Base-by-base conservation (phyloP, 2,329 filamentous ascomycete genomes). In the Diplodia seriata region DNA sequence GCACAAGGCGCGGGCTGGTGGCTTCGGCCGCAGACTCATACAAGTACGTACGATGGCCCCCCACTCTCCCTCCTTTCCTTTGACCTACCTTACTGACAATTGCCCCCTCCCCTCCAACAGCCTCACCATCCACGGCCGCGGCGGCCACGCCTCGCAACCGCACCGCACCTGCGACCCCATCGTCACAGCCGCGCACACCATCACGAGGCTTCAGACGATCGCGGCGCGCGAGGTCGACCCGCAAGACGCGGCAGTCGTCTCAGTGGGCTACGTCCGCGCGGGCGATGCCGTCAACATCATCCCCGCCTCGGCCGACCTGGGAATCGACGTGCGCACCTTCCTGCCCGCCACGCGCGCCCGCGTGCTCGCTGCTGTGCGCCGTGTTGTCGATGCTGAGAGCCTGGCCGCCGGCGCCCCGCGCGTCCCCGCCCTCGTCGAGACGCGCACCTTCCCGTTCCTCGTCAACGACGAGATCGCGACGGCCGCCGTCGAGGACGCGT, bases 281-380 rank as follows among this genome's bases (percentile, higher is more conserved):
- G 87, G 87, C 1, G 82, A 86, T 69, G 82, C 85, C 1, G 86
- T 88, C 73, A 89, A 89, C 71, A 83, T 89, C 67, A 88, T 89
- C 65, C 80, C 85, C 0, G 85, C 85, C 65, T 74, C 80, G 15
- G 87, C 86, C 0, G 79, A 83, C 59, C 77, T 89, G 4, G 84
- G 84, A 14, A 74, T 89, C 49, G 84, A 89, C 72, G 81, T 88
- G 4, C 81, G 87, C 31, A 80, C 83, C 26, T 80, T 82, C 3
- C 79, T 79, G 11, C 73, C 79, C 0, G 76, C 79, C 31, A 85
- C 82, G 1, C 81, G 86, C 8, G 74, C 82, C 4, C 78, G 79
- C 63, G 80, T 87, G 1, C 72, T 87, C 2, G 74, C 75, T 6
- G 79, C 80, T 23, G 80, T 89, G 14, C 74, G 79, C 55, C 81